A percentile compares a stretch with the other conserved stretches of the same genome.
Conservation (phyloP, 495 filamentous ascomycete species). For the Annulohypoxylon stygium region DNA sequence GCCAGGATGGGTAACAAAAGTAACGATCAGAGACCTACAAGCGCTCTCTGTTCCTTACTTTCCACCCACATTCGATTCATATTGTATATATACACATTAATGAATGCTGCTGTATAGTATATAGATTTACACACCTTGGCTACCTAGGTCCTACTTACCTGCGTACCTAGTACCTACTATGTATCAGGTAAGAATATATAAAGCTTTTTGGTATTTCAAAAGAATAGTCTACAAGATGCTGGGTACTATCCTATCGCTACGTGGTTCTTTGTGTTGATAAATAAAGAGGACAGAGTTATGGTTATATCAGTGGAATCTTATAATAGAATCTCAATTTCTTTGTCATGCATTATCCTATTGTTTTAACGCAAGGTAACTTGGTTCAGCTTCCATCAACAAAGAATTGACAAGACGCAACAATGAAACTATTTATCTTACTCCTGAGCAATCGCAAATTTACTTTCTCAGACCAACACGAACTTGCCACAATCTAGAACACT, state of each 20-base stretch:
- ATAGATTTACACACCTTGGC: background rate
- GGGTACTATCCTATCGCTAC: background rate
- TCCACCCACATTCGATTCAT: background rate
- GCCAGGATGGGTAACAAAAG: background rate
- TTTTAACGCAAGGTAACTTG: background rate
- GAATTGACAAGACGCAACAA: background rate
- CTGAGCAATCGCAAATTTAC: background rate
- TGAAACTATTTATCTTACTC: background rate
- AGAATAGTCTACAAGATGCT: background rate
- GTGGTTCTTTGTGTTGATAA: slow-evolving; percentile 11
- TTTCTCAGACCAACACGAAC: background rate
- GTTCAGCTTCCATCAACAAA: background rate
- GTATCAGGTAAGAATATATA: no score
- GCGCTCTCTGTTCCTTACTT: background rate
- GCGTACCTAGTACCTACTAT: no score
- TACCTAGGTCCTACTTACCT: no score
- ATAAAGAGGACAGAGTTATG: slow-evolving; percentile 3
- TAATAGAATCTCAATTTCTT: background rate
- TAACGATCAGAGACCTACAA: background rate
- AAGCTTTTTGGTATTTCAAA: no score
- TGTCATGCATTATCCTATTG: background rate
- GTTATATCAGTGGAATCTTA: background rate
- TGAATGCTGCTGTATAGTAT: no score
- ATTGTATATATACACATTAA: background rate
- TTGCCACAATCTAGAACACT: background rate